Evolutionary conservation across 106 monocot species (phyloP).

Genomic region (Phalaenopsis equestris): DNA sequence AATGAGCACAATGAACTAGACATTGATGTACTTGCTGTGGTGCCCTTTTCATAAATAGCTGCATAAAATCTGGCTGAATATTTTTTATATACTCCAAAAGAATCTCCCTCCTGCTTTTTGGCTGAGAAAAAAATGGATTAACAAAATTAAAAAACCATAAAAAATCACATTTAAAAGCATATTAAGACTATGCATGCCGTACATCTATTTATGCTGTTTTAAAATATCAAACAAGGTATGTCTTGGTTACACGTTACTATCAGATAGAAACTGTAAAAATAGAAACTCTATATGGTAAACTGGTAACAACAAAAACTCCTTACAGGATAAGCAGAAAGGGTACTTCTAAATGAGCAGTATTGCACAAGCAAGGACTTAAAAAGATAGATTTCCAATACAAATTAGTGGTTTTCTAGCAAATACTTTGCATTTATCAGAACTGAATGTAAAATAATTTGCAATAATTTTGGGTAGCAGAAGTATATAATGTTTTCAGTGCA

Average conservation of each 20-base stretch:
- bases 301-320: not conserved
- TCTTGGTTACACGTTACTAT: not conserved
- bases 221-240: not conserved
- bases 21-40: slow-evolving; percentile 53
- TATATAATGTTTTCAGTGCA: no score
- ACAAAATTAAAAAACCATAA: not conserved
- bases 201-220: not conserved
- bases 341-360: not conserved
- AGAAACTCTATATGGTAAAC: not conserved
- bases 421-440: not conserved
- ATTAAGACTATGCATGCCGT: not conserved
- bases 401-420: not conserved
- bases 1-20: not conserved
- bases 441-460: no score
- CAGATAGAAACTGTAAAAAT: not conserved
- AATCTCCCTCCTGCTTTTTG: slow-evolving; percentile 71
- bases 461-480: no score
- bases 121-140: slow-evolving; percentile 24
- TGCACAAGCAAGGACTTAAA: not conserved
- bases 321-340: not conserved
- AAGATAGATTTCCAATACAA: not conserved
- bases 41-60: slow-evolving; percentile 76
- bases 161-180: not conserved
- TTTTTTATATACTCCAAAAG: slow-evolving; percentile 89
- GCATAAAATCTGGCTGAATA: slow-evolving; percentile 92